These are phyloP conservation scores for Pezicula rhizophila DNA, from an alignment of 2,329 filamentous ascomycete species.

Conservation along the genomic window DNA sequence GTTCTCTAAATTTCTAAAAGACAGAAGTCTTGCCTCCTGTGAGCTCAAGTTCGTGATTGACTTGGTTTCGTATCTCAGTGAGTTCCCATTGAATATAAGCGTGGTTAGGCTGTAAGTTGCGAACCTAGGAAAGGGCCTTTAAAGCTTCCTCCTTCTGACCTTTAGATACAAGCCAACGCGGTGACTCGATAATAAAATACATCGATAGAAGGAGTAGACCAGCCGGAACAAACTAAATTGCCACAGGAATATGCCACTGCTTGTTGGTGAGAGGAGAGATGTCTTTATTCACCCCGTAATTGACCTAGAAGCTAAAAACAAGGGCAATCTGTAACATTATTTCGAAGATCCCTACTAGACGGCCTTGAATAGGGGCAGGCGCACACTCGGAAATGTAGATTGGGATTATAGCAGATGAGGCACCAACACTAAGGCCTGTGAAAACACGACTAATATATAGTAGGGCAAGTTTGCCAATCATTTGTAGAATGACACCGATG, in stretches of 20 bases:
- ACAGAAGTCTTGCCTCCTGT: constrained; percentile 30
- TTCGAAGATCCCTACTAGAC: constrained; percentile 40
- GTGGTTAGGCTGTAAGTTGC: constrained; percentile 36
- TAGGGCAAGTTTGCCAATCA: constrained; percentile 30
- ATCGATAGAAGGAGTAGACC: constrained; percentile 44
- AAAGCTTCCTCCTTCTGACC: constrained; percentile 48
- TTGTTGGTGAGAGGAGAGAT: constrained; percentile 26
- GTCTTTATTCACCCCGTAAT: constrained; percentile 32
- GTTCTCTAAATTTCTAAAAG: background rate
- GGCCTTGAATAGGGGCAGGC: constrained; percentile 39
- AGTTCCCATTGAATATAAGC: constrained; percentile 41
- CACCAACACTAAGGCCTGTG: constrained; percentile 38
- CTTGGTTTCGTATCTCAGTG: constrained; percentile 34
- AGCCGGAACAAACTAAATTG: constrained; percentile 48
- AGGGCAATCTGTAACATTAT: constrained; percentile 34
- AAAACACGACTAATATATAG: constrained; percentile 39
- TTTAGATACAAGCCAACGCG: constrained; percentile 61
- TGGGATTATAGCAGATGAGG: constrained; percentile 34
- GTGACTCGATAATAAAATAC: constrained; percentile 56
- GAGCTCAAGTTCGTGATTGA: constrained; percentile 41
- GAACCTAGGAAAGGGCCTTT: constrained; percentile 34
- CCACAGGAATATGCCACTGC: constrained; percentile 50
- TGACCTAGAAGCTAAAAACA: constrained; percentile 37
- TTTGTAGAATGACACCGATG: constrained; percentile 18
- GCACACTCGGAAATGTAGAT: constrained; percentile 29